Conservation (phyloP, 1,284 basidiomycete species). For the Sporisorium reilianum region DNA sequence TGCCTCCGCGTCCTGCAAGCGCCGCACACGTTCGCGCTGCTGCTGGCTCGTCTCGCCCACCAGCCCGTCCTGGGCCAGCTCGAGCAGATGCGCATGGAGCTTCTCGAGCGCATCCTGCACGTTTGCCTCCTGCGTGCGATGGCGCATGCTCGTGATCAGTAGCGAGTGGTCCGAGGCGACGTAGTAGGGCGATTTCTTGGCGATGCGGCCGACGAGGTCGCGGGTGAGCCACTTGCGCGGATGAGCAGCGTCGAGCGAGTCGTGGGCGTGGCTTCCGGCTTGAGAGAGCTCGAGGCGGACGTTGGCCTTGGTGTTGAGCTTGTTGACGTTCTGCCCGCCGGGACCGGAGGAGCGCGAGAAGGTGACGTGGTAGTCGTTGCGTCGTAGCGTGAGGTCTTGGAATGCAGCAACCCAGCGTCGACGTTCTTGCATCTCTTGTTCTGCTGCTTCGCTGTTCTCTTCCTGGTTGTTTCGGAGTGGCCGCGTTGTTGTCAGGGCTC, state of each 20-base stretch:
- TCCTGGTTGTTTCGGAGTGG: background rate
- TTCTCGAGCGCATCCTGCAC: slow-evolving; percentile 49
- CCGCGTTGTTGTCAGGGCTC: background rate
- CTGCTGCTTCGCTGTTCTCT: slow-evolving; percentile 7
- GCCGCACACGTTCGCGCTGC: slow-evolving; percentile 28
- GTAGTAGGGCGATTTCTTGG: slow-evolving; percentile 48
- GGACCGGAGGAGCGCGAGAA: slow-evolving; percentile 53
- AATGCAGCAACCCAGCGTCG: slow-evolving; percentile 34
- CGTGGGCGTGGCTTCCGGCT: slow-evolving; percentile 23
- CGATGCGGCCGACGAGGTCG: slow-evolving; percentile 36
- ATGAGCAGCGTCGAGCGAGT: slow-evolving; percentile 25
- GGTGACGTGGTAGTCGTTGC: slow-evolving; percentile 40
- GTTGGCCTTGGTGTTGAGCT: slow-evolving; percentile 56
- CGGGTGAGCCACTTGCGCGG: slow-evolving; percentile 44
- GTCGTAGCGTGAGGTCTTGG: slow-evolving; percentile 19
- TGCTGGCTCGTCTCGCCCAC: slow-evolving; percentile 46
- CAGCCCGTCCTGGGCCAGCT: slow-evolving; percentile 33
- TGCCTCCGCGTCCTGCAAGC: slow-evolving; percentile 41
- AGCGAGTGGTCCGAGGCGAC: slow-evolving; percentile 47
- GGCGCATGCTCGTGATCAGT: slow-evolving; percentile 36
- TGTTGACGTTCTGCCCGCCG: slow-evolving; percentile 59
- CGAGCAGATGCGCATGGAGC: slow-evolving; percentile 43
- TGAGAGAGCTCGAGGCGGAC: slow-evolving; percentile 45
- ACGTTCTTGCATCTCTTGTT: slow-evolving; percentile 36
- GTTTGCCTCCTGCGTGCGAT: slow-evolving; percentile 46